A percentile compares a stretch with the other conserved stretches of the same genome.
Evolutionary conservation across 768 basidiomycete genomes (phyloP).

Genomic region (Tulasnella sp.): DNA sequence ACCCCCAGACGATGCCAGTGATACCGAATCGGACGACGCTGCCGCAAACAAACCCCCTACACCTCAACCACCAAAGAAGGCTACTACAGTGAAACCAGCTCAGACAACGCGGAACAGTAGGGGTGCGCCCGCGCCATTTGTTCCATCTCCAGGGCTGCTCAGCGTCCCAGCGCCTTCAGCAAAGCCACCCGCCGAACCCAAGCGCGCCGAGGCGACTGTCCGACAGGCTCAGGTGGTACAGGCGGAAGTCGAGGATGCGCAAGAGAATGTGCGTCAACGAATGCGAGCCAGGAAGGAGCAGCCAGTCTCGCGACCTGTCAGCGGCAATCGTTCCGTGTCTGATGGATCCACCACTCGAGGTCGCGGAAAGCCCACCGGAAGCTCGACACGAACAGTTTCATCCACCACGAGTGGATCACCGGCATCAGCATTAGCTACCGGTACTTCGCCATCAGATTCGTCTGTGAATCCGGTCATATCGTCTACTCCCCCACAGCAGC

Average conservation of each 20-base stretch:
- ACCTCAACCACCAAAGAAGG: neutral
- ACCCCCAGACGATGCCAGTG: neutral
- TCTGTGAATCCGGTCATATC: neutral
- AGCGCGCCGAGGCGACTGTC: conserved; percentile 19
- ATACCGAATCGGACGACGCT: neutral
- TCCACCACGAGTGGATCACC: neutral
- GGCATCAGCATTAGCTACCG: neutral
- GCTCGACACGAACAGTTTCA: neutral
- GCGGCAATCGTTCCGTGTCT: neutral
- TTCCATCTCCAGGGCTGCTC: neutral
- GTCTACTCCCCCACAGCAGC: neutral
- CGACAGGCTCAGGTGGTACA: conserved; percentile 24
- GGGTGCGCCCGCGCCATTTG: neutral
- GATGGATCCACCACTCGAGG: neutral
- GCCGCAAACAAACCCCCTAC: neutral
- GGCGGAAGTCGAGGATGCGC: conserved; percentile 24
- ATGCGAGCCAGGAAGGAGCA: neutral
- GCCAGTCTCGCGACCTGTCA: neutral
- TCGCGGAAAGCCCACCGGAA: neutral
- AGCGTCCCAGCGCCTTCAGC: neutral
- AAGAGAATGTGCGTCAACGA: conserved; percentile 26
- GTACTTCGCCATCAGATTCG: neutral
- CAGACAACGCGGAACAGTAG: neutral
- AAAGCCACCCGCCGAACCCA: neutral
- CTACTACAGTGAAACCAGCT: neutral